Evolutionary conservation across 495 filamentous ascomycete genomes (phyloP).

Genomic region (Neurospora sp.): DNA sequence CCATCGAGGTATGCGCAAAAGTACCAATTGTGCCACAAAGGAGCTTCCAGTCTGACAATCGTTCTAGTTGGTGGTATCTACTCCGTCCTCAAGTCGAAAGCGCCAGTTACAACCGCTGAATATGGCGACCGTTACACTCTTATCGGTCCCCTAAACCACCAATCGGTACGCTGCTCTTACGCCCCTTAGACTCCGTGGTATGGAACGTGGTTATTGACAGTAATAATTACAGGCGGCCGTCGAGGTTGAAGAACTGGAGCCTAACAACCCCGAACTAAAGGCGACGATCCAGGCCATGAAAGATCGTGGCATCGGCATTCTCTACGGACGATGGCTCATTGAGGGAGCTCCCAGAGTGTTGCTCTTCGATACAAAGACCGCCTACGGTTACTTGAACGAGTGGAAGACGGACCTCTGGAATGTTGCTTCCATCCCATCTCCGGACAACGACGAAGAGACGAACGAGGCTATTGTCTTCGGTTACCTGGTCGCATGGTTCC

Average conservation of each 20-base stretch:
- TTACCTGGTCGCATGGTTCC: constrained; percentile 94
- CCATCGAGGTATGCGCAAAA: constrained; percentile 60
- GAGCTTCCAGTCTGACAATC: constrained; percentile 5
- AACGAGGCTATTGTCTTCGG: constrained; percentile 98
- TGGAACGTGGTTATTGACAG: constrained; percentile 7
- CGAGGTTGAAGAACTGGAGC: constrained; percentile 87
- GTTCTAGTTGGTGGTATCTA: constrained; percentile 88
- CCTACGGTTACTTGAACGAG: constrained; percentile 83
- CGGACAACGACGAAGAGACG: constrained; percentile 84
- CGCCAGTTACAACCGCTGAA: constrained; percentile 92
- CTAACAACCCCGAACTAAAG: constrained; percentile 67
- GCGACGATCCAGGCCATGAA: constrained; percentile 83
- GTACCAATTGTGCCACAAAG: neutral
- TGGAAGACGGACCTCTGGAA: constrained; percentile 98
- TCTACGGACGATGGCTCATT: constrained; percentile 96
- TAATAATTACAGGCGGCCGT: constrained; percentile 59
- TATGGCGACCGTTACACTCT: constrained; percentile 97
- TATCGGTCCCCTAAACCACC: constrained; percentile 85
- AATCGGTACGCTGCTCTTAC: constrained; percentile 54
- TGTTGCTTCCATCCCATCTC: constrained; percentile 81
- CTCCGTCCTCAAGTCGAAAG: constrained; percentile 97
- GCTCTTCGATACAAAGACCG: constrained; percentile 89
- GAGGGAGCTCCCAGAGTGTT: constrained; percentile 91
- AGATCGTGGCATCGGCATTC: constrained; percentile 75
- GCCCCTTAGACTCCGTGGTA: neutral